Percentiles rank a stretch among this genome's conserved stretches.
Evolutionary conservation across 345 rosid genomes (phyloP).

Genomic region (Combretum micranthum): DNA sequence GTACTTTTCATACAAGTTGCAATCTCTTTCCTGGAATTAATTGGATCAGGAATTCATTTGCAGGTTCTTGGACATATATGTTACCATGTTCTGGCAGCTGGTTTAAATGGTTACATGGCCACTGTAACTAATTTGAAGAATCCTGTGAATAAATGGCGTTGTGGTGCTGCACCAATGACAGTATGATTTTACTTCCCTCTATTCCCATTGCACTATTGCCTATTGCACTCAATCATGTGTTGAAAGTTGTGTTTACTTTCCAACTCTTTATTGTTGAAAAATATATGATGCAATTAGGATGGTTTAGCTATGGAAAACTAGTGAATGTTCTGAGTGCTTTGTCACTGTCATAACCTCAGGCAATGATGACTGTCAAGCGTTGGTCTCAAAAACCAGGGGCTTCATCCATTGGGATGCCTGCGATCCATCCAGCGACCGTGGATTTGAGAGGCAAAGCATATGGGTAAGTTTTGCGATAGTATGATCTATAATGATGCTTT

Average conservation of each 20-base stretch:
- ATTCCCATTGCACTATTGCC: neutral
- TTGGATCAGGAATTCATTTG: neutral
- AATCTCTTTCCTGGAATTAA: neutral
- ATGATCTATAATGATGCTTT: too few relatives aligned
- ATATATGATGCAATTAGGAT: too few relatives aligned
- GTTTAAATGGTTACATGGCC: slow-evolving; percentile 95
- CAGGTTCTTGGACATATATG: slow-evolving; percentile 93
- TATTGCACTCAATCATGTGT: too few relatives aligned
- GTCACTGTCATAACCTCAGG: slow-evolving; percentile 23
- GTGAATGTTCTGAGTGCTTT: too few relatives aligned
- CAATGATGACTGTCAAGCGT: slow-evolving; percentile 91
- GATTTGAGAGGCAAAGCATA: slow-evolving; percentile 95
- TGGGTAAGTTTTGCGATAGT: slow-evolving; percentile 44
- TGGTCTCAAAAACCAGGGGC: slow-evolving; percentile 81
- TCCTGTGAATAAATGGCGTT: slow-evolving; percentile 90
- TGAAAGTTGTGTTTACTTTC: too few relatives aligned
- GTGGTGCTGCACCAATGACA: slow-evolving; percentile 94
- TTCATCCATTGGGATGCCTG: slow-evolving; percentile 79
- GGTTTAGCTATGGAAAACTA: too few relatives aligned
- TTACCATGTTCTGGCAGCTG: slow-evolving; percentile 92
- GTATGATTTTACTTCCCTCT: slow-evolving; percentile 37
- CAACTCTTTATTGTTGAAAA: too few relatives aligned
- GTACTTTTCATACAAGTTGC: too few relatives aligned
- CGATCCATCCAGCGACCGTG: slow-evolving; percentile 88
- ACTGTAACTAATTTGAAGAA: slow-evolving; percentile 84